Percentiles rank a stretch among this genome's conserved stretches.
Evolutionary conservation across 352 stramenopile species (phyloP).

Genomic region (Achlya hypogyna): DNA sequence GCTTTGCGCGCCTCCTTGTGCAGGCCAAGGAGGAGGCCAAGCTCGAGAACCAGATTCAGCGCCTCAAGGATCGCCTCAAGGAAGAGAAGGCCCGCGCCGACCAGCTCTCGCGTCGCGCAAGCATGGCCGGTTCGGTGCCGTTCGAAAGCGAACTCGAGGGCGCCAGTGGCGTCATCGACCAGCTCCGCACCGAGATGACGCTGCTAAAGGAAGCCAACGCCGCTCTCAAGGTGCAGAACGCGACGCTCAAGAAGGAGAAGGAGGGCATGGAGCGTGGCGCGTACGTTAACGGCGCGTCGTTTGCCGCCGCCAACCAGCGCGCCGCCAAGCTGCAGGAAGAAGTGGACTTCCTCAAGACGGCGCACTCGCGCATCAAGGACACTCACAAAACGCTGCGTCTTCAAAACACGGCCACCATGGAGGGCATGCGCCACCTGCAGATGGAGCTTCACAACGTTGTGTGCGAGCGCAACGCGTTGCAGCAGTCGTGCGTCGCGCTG

Average conservation of each 20-base stretch:
- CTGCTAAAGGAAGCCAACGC: conserved; percentile 75
- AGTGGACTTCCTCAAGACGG: conserved; percentile 66
- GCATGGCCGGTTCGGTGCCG: background rate
- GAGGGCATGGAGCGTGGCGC: conserved; percentile 82
- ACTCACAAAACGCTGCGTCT: conserved; percentile 74
- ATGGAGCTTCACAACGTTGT: conserved; percentile 57
- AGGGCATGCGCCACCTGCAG: conserved; percentile 77
- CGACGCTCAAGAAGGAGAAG: conserved; percentile 82
- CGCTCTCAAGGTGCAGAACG: conserved; percentile 76
- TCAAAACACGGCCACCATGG: conserved; percentile 68
- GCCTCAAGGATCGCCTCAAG: conserved; percentile 86
- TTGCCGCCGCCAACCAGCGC: conserved; percentile 74
- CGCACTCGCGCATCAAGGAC: conserved; percentile 71
- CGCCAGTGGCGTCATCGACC: conserved; percentile 75
- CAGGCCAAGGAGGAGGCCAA: conserved; percentile 93
- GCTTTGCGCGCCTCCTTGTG: conserved; percentile 58
- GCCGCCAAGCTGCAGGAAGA: conserved; percentile 80
- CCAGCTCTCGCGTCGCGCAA: conserved; percentile 18
- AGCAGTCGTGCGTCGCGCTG: conserved; percentile 54
- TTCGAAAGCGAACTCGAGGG: conserved; percentile 37
- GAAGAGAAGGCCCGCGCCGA: conserved; percentile 84
- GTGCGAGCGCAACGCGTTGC: conserved; percentile 47
- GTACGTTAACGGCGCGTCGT: conserved; percentile 81
- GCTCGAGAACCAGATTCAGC: conserved; percentile 92
- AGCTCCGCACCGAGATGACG: conserved; percentile 71